Percentiles rank a stretch among this genome's conserved stretches.
phyloP scores from a whole-genome alignment of 345 rosid genomes.

The Brassica rapa region DNA sequence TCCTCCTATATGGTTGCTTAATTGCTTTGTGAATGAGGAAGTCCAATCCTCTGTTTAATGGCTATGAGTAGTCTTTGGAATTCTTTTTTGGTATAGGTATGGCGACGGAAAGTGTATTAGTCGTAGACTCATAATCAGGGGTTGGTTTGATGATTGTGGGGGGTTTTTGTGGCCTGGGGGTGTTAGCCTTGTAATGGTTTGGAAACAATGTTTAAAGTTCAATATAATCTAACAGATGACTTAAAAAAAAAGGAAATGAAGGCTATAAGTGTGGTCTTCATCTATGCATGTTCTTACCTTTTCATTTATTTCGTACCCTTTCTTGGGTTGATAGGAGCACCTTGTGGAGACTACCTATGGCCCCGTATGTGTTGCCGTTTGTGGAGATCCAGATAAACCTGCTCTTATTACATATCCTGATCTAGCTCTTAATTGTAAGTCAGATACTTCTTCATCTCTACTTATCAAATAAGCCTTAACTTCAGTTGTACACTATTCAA shows the following conservation, averaged over 20 bases:
- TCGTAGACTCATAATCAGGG: too few species aligned
- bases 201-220: too few species aligned
- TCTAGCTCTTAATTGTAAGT: conserved; percentile 84
- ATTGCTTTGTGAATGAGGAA: too few species aligned
- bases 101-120: too few species aligned
- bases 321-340: conserved; percentile 58
- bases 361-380: conserved; percentile 71
- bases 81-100: too few species aligned
- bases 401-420: conserved; percentile 95
- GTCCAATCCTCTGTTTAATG: too few species aligned
- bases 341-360: conserved; percentile 67
- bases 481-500: neutral
- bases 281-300: conserved; percentile 26
- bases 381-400: conserved; percentile 93
- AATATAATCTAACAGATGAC: too few species aligned
- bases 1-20: too few species aligned
- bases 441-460: neutral
- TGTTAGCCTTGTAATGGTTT: too few species aligned
- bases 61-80: too few species aligned
- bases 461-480: neutral
- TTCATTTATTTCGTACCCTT: conserved; percentile 20
- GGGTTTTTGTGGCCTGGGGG: too few species aligned
- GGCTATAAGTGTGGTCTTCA: conserved; percentile 27
- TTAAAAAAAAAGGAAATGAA: neutral
- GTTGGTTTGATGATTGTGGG: too few species aligned